Conservation (phyloP, 352 stramenopile genomes). For the Vaucheria bursata region DNA sequence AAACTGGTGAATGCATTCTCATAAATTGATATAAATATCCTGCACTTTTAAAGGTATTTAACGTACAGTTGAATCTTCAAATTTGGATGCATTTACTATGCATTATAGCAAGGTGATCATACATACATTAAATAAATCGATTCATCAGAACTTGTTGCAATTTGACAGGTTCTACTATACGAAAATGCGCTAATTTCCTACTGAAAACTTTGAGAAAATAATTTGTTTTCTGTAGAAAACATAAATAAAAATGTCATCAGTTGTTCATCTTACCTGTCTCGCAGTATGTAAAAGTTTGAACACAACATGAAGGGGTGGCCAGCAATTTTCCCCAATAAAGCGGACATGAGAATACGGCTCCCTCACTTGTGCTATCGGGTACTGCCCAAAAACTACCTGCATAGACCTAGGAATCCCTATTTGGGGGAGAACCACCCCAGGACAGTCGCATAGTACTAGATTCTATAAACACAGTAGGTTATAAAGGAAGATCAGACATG, state of each 20-base stretch:
- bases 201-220: no score
- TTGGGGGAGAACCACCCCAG: background rate
- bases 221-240: no score
- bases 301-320: background rate
- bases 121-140: no score
- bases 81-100: no score
- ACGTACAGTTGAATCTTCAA: no score
- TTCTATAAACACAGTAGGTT: background rate
- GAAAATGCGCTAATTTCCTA: no score
- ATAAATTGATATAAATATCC: no score
- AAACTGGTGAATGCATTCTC: no score
- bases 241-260: background rate
- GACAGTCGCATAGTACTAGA: slow-evolving; percentile 7
- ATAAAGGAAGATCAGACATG: background rate
- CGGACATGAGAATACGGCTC: background rate
- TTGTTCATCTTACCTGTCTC: background rate
- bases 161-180: no score
- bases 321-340: background rate
- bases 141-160: no score
- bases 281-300: background rate
- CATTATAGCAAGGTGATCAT: no score
- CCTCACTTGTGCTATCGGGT: slow-evolving; percentile 8
- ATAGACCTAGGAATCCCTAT: background rate
- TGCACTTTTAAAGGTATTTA: no score
- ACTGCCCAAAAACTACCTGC: slow-evolving; percentile 3